Evolutionary conservation across 148 eudicot species (phyloP).

Genomic region (Chenopodium formosanum): DNA sequence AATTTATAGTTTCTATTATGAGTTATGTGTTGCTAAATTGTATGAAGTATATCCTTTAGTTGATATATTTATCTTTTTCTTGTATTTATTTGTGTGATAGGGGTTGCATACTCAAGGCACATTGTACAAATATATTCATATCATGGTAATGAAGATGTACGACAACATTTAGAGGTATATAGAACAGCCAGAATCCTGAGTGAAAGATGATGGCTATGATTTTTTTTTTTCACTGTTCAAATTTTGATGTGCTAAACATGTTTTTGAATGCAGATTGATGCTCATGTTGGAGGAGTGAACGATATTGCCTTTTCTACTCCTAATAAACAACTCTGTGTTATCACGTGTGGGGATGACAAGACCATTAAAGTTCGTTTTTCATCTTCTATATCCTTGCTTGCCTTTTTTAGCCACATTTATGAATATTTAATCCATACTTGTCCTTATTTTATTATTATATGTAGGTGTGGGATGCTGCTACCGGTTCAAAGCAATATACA

Average conservation of each 20-base stretch:
- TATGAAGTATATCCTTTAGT: background rate
- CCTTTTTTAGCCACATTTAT: background rate
- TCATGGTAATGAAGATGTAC: constrained; percentile 54
- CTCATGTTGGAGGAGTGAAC: constrained; percentile 86
- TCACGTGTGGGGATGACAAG: constrained; percentile 96
- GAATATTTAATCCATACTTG: background rate
- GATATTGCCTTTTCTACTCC: constrained; percentile 88
- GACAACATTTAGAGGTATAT: constrained; percentile 77
- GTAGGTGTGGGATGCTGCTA: constrained; percentile 84
- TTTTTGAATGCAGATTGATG: constrained; percentile 63
- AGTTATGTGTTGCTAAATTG: background rate
- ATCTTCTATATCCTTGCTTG: background rate
- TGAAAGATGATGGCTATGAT: background rate
- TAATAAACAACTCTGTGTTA: constrained; percentile 68
- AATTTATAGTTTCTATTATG: background rate
- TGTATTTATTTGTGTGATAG: constrained; percentile 30
- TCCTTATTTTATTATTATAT: background rate
- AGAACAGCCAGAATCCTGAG: background rate
- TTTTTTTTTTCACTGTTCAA: background rate
- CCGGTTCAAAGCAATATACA: constrained; percentile 66
- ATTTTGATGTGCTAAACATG: background rate
- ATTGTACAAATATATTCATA: constrained; percentile 81
- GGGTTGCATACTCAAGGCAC: constrained; percentile 85
- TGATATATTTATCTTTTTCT: background rate
- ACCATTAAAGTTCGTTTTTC: constrained; percentile 60